Percentiles rank a stretch among this genome's conserved stretches.
Conservation (phyloP, 148 eudicot genomes). For the Selenicereus undatus region DNA sequence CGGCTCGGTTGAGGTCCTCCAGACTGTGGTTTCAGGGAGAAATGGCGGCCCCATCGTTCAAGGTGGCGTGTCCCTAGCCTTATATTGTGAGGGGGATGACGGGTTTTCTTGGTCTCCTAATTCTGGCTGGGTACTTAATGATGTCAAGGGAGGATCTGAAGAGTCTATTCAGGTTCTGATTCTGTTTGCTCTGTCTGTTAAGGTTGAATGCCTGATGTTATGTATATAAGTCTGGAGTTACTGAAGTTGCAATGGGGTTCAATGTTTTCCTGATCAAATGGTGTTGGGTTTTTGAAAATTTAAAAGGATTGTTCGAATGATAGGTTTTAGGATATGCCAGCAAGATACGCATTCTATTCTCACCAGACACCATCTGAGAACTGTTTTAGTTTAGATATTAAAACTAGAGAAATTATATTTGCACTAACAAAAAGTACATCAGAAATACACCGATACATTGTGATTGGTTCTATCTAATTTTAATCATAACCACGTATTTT, state of each 20-base stretch:
- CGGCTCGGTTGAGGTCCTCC: slow-evolving; percentile 66
- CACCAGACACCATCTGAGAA: too few relatives aligned
- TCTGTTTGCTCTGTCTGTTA: not conserved
- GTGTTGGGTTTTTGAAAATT: not conserved
- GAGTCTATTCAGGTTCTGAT: slow-evolving; percentile 58
- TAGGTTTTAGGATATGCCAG: not conserved
- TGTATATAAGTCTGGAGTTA: not conserved
- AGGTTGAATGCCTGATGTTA: not conserved
- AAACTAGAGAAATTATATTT: too few relatives aligned
- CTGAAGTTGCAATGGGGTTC: too few relatives aligned
- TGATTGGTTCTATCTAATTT: too few relatives aligned
- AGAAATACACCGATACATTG: too few relatives aligned
- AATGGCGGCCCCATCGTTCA: slow-evolving; percentile 36
- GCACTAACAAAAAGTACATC: too few relatives aligned
- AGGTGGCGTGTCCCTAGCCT: slow-evolving; percentile 70
- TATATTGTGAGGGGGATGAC: slow-evolving; percentile 31
- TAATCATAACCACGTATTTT: not conserved
- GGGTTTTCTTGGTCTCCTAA: slow-evolving; percentile 60
- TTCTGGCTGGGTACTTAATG: slow-evolving; percentile 46
- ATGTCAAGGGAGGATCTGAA: slow-evolving; percentile 48
- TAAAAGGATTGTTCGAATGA: not conserved
- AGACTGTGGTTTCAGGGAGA: slow-evolving; percentile 50
- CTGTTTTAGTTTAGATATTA: not conserved
- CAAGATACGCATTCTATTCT: not conserved
- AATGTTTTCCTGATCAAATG: not conserved